Base-by-base conservation (phyloP, 2,329 filamentous ascomycete species). In the Ophiostoma sp. region DNA sequence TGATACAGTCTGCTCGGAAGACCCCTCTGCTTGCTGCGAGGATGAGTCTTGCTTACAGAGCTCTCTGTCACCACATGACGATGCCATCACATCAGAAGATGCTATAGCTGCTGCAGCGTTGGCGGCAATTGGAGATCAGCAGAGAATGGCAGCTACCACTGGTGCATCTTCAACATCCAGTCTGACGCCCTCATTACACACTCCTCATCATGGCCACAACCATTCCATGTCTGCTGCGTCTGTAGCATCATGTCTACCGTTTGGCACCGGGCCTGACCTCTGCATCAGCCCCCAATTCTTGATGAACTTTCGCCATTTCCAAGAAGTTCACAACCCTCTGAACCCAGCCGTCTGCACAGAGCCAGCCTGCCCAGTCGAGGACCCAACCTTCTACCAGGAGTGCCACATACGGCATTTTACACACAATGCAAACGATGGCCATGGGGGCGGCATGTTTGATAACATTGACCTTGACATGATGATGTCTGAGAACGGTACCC, bases 281-380 rank as follows among this genome's bases (percentile, higher is more conserved):
- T 72, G 68, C 68, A 70, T 72, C 66, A 72, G 70, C 62, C 71
- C 72, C 9, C 67, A 73, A 67, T 72, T 71, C 12, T 40, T 73
- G n/a, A 70, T 65, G 5, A 73, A 72, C 70, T 72, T 70, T 42
- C 69, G 70, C 45, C 72, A 73, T 41, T 52, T 73, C 8, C 67
- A 66, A 36, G 67, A 72, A 36, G 70, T 70, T 1, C 72, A 73
- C 66, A 69, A 73, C 49, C 72, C 72, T 0, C 44, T 69, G 2
- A 68, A 72, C 49, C 71, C 71, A 1, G 41, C 68, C 8, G 66
- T 67, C 2, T 73, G 72, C 65, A 71, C 45, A 3, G 71, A 67
- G 3, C 38, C 69, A 0, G 18, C 65, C 3, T 73, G 72, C 44
- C 72, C 72, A 1, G 68, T 73, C 4, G 68, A 73, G 0, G 71